Conservation (phyloP, 2,329 filamentous ascomycete genomes). For the Grosmannia clavigera region DNA sequence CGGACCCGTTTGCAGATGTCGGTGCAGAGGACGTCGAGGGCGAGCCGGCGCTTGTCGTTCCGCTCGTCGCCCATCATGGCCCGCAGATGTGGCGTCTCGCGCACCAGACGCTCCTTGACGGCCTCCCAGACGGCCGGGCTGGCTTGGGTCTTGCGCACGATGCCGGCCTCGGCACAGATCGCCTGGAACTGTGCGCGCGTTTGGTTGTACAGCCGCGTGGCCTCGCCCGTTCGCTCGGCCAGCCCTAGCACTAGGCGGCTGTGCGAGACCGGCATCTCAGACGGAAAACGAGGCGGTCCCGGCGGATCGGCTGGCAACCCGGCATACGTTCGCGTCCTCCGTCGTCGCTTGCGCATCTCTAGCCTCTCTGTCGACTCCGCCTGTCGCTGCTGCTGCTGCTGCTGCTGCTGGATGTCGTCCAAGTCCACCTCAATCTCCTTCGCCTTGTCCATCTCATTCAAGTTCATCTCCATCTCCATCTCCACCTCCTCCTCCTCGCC, state of each 20-base stretch:
- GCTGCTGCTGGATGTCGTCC: background rate
- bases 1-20: constrained; percentile 75
- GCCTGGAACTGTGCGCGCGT: background rate
- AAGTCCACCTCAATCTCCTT: background rate
- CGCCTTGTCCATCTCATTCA: too few relatives aligned
- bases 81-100: constrained; percentile 51
- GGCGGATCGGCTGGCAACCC: constrained; percentile 55
- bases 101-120: constrained; percentile 22
- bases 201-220: background rate
- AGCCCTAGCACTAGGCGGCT: constrained; percentile 58
- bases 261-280: constrained; percentile 71
- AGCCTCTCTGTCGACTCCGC: constrained; percentile 33
- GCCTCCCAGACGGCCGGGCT: background rate
- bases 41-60: constrained; percentile 26
- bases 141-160: constrained; percentile 59
- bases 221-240: constrained; percentile 29
- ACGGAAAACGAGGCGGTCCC: constrained; percentile 62
- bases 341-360: constrained; percentile 51
- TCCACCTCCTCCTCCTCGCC: background rate
- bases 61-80: constrained; percentile 19
- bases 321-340: constrained; percentile 55
- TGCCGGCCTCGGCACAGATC: background rate
- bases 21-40: constrained; percentile 66
- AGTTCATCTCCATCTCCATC: background rate
- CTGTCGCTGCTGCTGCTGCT: background rate